These are phyloP conservation scores for Fomitopsis pinicola DNA, from an alignment of 1,284 basidiomycete genomes.

Conservation along the genomic window DNA sequence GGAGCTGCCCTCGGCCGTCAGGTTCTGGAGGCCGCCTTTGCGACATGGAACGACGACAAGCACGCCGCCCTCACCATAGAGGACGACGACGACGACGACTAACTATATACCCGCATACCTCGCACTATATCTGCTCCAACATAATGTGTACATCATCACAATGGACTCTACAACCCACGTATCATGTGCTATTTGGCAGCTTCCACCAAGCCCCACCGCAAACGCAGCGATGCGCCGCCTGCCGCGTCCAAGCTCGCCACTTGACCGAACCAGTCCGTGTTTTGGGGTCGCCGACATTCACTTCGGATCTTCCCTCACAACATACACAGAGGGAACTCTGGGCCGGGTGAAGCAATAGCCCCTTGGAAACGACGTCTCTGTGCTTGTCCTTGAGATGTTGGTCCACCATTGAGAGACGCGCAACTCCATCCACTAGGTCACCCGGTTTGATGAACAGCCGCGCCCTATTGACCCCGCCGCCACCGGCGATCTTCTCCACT, in stretches of 20 bases:
- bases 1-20: constrained; percentile 59
- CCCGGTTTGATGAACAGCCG: constrained; percentile 64
- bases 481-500: constrained; percentile 41
- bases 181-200: not conserved
- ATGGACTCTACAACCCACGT: not conserved
- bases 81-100: constrained; percentile 15
- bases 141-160: not conserved
- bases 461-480: constrained; percentile 53
- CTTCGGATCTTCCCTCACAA: constrained; percentile 56
- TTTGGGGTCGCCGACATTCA: constrained; percentile 24
- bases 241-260: constrained; percentile 62
- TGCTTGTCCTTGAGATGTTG: constrained; percentile 36
- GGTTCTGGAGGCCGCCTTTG: constrained; percentile 44
- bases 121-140: not conserved
- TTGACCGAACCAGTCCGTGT: constrained; percentile 32
- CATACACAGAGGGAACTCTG: constrained; percentile 46
- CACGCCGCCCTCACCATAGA: constrained; percentile 25
- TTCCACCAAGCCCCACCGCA: constrained; percentile 64
- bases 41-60: constrained; percentile 40
- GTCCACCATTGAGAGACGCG: constrained; percentile 30
- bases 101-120: not conserved
- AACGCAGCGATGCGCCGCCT: constrained; percentile 55
- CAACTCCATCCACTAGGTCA: constrained; percentile 60
- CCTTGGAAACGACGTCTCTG: constrained; percentile 62
- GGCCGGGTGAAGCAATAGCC: constrained; percentile 35